Evolutionary conservation across 2,329 filamentous ascomycete genomes (phyloP), one percentile per base, ranked within the genome.

Genomic region (Emmonsiellopsis sp.): DNA sequence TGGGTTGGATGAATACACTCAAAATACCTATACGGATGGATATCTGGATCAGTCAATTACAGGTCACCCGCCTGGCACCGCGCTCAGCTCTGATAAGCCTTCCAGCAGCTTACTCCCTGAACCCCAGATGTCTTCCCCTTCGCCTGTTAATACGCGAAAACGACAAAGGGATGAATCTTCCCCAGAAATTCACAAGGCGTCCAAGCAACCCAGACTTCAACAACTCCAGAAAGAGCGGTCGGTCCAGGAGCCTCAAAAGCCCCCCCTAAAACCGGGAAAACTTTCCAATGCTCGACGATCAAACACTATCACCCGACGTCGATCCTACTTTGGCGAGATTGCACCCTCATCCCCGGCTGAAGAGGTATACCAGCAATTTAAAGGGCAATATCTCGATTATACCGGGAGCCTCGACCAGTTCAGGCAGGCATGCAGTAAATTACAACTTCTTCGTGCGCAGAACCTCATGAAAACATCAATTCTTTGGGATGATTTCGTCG

Each of bases 401-500:
- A 33, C 52, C 6, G 72, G 72, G 11, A 62, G 68, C 51, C 63
- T 69, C 21, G 54, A 56, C 5, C 65, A 73, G 57, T 75, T 76
- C 50, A 58, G 57, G 17, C 59, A 62, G n/a, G 57, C 73, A 27
- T 74, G 71, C 52, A 58, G 56, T 14, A 69, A 64, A 48, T 58
- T 75, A 39, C 63, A 67, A 27, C 56, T 56, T 11, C 57, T 73
- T 39, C 57, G 66, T n/a, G 55, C 55, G 17, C 52, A 57, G 14
- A 69, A 65, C 5, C 51, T 61, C 32, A 55, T 71, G 37, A 58
- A 65, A 39, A 63, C 65, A 49, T 71, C 67, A 10, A 69, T 65
- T 27, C 52, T 75, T 11, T 74, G 72, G 69, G 74, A 76, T 59
- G 74, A 76, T 56, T 75, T 73, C 53, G 60, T 76, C 49, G 72